Base-by-base conservation (phyloP, 1,284 basidiomycete genomes). In the Ganoderma resinaceum region DNA sequence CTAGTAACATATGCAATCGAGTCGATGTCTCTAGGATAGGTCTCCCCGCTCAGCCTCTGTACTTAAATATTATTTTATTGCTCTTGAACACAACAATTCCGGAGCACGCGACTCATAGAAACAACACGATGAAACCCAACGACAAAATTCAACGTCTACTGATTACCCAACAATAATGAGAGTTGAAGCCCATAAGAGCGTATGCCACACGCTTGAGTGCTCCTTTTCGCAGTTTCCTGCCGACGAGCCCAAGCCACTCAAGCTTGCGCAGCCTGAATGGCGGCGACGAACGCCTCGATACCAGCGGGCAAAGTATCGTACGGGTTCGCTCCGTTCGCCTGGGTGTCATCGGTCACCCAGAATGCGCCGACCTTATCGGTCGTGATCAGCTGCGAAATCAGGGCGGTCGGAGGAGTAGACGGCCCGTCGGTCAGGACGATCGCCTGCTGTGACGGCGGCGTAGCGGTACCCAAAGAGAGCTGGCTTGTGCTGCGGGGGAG, bases 331-430 rank as follows among this genome's bases (percentile, higher is more conserved):
- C 62, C 65, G 52, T 69, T 72, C 14, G 70, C 72, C 43, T 75
- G 70, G 3, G 62, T 66, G 63, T 76, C 78, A n/a, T 77, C 78
- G 8, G 82, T 84, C n/a, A 84, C 81, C 76, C 75, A 78, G 16
- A 81, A 74, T 11, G 82, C 82, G 75, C 80, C 81, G 62, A 74
- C 78, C 1, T 78, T 79, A 60, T 80, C 80, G 0, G 74, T 75
- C 23, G 61, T 80, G 23, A 75, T 66, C 33, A 77, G 79, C 55
- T 80, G 75, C 74, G 65, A 78, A 58, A 82, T 79, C 5, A 83
- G 80, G 64, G 77, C 78, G 14, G 78, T 76, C 35, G 79, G 80
- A 7, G 81, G 78, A 31, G 81, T 69, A 2, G 75, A 69, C 4
- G 74, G 75, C 11, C 66, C 73, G 49, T 77, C 75, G 42, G 73